These are phyloP conservation scores for Chlorella variabilis DNA, from an alignment of 163 green algal genomes.

Conservation along the genomic window DNA sequence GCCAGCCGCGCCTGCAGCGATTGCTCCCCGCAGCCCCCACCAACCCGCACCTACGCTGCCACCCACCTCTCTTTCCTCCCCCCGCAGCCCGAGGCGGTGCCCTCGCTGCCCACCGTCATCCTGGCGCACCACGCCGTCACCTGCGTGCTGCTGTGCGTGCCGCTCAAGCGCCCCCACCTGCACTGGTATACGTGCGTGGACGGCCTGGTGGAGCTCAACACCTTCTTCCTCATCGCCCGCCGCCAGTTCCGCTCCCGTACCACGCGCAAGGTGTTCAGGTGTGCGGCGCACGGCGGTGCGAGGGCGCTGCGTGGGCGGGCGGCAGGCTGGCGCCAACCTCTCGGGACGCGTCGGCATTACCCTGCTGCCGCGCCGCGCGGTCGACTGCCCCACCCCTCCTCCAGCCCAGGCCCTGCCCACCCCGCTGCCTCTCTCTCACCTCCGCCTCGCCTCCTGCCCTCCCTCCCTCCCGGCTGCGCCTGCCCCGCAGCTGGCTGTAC, in stretches of 20 bases:
- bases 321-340: background rate
- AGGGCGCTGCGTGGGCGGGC: too few relatives aligned
- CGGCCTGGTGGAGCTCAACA: constrained; percentile 66
- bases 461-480: background rate
- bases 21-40: too few relatives aligned
- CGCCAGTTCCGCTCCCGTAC: constrained; percentile 29
- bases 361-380: too few relatives aligned
- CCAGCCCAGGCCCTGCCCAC: background rate
- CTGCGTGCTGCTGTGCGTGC: constrained; percentile 53
- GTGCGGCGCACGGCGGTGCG: too few relatives aligned
- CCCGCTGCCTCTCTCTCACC: background rate
- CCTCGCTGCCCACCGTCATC: constrained; percentile 56
- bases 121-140: constrained; percentile 59
- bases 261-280: constrained; percentile 21
- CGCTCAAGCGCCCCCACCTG: constrained; percentile 39
- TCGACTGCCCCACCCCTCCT: background rate
- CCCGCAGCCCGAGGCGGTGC: constrained; percentile 52
- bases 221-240: constrained; percentile 56
- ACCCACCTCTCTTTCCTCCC: too few relatives aligned
- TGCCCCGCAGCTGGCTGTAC: constrained; percentile 47
- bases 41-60: too few relatives aligned
- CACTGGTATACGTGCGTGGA: constrained; percentile 35
- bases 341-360: too few relatives aligned
- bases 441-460: too few relatives aligned
- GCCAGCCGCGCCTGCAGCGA: too few relatives aligned